Base-by-base conservation (phyloP, 176 grass and related monocot species). In the Oryza meridionalis region DNA sequence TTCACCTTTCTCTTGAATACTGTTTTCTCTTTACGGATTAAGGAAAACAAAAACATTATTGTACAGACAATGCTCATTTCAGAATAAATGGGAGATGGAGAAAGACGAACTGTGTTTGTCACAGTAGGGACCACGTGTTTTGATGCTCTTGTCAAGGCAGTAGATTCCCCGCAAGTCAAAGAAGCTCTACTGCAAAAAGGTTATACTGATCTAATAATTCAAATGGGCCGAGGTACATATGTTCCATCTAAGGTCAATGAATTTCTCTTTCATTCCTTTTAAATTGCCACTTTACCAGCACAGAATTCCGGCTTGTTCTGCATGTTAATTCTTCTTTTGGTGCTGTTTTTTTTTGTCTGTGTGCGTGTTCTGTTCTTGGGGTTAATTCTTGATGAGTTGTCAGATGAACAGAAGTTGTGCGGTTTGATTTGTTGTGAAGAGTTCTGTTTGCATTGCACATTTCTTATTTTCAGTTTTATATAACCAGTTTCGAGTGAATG, bases 91-190 rank as follows among this genome's bases (percentile, higher is more conserved):
- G 77, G 70, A 86, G 50, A 64, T 69, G 25, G 43, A 14, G 77
- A 70, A 42, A 80, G 43, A 67, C 85, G 70, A 42, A 83, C 22
- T 4, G 88, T 91, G 44, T 94, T 94, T 81, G 88, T 94, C 32
- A 94, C 92, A 7, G 88, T 94, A 49, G 92, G 92, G 17, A 94
- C 92, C 21, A 94, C 92, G 26, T 83, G 85, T 72, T 94, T 94
- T 40, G 92, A 91, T 79, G 81, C 86, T 78, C 82, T 94, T 44
- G 79, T 94, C 64, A 88, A 70, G 44, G 79, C 79, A 11, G 88
- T 86, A n/a, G 88, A 88, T 86, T 91, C 88, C 53, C 43, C 21
- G 4, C 37, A 82, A 21, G 83, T 94, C 6, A 91, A 86, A 77
- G 84, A 86, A 73, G 88, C 86, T 32, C 82, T 94, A 16, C 80